Base-by-base conservation (phyloP, 192 early-diverging fungal species). In the Coemansia sp. region DNA sequence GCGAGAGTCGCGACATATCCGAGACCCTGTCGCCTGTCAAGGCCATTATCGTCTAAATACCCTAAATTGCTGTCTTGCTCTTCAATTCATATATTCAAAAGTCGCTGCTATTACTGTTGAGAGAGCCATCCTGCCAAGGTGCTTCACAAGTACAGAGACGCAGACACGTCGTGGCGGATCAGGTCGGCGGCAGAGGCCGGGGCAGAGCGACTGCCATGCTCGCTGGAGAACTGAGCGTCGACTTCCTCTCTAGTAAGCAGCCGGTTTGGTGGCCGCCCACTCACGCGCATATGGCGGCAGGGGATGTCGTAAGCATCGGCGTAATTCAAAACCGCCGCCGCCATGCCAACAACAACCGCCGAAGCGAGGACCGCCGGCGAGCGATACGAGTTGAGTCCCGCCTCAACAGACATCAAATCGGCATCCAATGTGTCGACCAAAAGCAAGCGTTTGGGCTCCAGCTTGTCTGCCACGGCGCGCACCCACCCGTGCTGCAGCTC, bases 401-500 rank as follows among this genome's bases (percentile, higher is more conserved):
- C 29, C 27, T 36, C 38, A 3, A 17, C 36, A 0, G 53, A 38
- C 8, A 36, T 19, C 27, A 32, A 45, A 0, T 59, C 53, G 11
- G 37, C 45, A 2, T 67, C 65, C 61, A 68, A 17, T 1, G 46
- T 42, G 15, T 53, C 54, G 12, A 76, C 71, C 35, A 58, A 3
- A 17, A 53, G 49, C 31, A 82, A 41, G 8, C 74, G 59, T 45
- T 36, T n/a, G 31, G 64, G 67, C 10, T 32, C 20, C 40, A 82
- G 46, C 12, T 45, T 59, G 19, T 15, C 57, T 0, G 40, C 54
- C 6, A 82, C 57, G 1, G 74, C 61, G 2, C 57, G 63, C 19
- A 70, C 60, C 79, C 79, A 82, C 14, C 70, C 74, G 61, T 70
- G 67, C 61, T 82, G 79, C 70, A 76, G 62, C 60, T 73, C 70